Base-by-base conservation (phyloP, 345 rosid species). In the Eucalyptus curtisii region DNA sequence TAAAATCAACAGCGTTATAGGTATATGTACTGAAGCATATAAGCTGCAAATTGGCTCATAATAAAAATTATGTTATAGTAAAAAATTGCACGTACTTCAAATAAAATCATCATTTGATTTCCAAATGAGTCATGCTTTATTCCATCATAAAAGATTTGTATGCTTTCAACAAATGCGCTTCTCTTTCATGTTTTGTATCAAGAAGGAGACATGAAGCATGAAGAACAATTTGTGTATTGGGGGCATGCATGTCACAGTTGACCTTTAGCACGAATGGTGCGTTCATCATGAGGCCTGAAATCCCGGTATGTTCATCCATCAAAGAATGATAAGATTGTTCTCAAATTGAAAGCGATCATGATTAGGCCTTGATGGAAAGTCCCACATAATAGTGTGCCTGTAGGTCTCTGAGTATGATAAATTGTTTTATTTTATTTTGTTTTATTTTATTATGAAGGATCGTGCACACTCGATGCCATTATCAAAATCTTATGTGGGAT, bases 211-310 rank as follows among this genome's bases (percentile, higher is more conserved):
- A 96, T 92, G 93, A 92, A 42, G 97, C 95, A 64, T 92, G 94
- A 24, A 89, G 87, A 86, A 95, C 86, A 80, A 92, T 90, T 13
- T 93, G 88, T 27, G 97, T 93, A 89, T 94, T 94, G 86, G 95
- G 94, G 3, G 47, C 96, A 68, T 87, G 94, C 96, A 94, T 95
- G 82, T 96, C 96, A 30, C 98, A 97, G 82, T 97, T 98, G 45
- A 96, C 93, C 88, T 96, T 97, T 66, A 95, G 88, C 93, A 95
- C 93, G 93, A 92, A 91, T 0, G 97, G 95, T 8, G 98, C 95
- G 76, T 96, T 96, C 27, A 96, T 95, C 94, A 96, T 92, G 90
- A 94, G 24, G 25, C 98, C 97, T 6, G 98, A 97, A 3, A 95
- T 97, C 87, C 98, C 88, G 14, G 6, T 40, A 33, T 64, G 66